These are phyloP conservation scores for Globisporangium cystogenes DNA, from an alignment of 352 stramenopile species.

Conservation along the genomic window DNA sequence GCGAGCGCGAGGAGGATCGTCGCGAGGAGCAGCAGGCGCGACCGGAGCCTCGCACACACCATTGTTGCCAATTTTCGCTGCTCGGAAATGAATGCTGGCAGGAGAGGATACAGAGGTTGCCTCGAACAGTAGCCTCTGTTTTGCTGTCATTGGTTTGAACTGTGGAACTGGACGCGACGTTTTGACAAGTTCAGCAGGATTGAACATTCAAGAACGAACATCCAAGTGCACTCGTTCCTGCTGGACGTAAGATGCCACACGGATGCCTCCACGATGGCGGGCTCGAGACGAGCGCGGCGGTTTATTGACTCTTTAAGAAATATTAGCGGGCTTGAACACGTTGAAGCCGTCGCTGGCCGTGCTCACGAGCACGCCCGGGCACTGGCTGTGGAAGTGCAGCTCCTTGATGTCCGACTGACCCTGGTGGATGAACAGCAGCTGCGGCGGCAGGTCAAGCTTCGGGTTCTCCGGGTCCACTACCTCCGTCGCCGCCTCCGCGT, in stretches of 20 bases:
- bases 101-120: no score
- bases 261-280: background rate
- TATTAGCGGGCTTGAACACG: constrained; percentile 96
- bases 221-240: background rate
- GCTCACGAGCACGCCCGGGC: constrained; percentile 95
- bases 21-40: background rate
- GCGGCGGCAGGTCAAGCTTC: constrained; percentile 93
- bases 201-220: background rate
- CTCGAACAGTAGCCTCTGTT: background rate
- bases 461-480: constrained; percentile 30
- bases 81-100: no score
- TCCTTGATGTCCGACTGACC: constrained; percentile 99
- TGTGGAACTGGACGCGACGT: no score
- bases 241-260: background rate
- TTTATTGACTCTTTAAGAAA: constrained; percentile 56
- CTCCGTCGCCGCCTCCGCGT: constrained; percentile 73
- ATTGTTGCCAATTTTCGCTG: background rate
- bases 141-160: background rate
- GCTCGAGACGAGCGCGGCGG: background rate
- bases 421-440: constrained; percentile 99
- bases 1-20: background rate
- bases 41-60: background rate
- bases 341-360: constrained; percentile 97
- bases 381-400: constrained; percentile 98
- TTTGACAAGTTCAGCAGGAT: no score